A percentile compares a stretch with the other conserved stretches of the same genome.
phyloP scores from a whole-genome alignment of 139 green algal genomes.

The Spirogloea muscicola region DNA sequence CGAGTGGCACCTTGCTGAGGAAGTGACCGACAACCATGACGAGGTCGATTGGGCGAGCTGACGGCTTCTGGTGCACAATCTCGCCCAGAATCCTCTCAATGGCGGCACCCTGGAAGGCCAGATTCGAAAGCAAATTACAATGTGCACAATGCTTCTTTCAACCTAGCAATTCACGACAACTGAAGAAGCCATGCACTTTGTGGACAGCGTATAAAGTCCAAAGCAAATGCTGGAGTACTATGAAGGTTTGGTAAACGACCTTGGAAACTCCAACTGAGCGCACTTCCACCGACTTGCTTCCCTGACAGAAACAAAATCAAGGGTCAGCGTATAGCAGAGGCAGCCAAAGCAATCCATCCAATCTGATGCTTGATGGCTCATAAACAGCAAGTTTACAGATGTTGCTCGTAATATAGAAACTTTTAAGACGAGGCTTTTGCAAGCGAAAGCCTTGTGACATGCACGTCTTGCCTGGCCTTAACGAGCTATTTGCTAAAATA shows the following conservation, averaged over 20 bases:
- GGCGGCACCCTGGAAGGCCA: conserved; percentile 77
- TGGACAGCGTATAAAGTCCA: background rate
- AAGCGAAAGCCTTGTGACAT: too few relatives aligned
- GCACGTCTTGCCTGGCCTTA: too few relatives aligned
- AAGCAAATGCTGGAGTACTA: background rate
- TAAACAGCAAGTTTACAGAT: too few relatives aligned
- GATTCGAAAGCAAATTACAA: background rate
- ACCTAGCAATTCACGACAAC: background rate
- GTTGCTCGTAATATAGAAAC: too few relatives aligned
- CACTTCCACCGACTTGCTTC: conserved; percentile 72
- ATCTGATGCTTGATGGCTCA: too few relatives aligned
- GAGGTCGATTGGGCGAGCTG: conserved; percentile 36
- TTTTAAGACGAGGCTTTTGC: too few relatives aligned
- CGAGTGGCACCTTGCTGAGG: conserved; percentile 47
- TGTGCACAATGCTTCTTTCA: background rate
- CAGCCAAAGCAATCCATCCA: too few relatives aligned
- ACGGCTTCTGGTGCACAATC: conserved; percentile 50
- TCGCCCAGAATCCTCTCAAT: conserved; percentile 71
- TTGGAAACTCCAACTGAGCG: conserved; percentile 94
- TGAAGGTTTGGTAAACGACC: conserved; percentile 37
- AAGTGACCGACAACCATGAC: conserved; percentile 74
- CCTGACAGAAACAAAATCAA: too few relatives aligned
- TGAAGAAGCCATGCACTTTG: background rate
- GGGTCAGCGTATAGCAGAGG: too few relatives aligned
- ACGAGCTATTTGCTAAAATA: too few relatives aligned